These are phyloP conservation scores for Rhodotorula babjevae DNA, from an alignment of 768 basidiomycete species.

Conservation along the genomic window DNA sequence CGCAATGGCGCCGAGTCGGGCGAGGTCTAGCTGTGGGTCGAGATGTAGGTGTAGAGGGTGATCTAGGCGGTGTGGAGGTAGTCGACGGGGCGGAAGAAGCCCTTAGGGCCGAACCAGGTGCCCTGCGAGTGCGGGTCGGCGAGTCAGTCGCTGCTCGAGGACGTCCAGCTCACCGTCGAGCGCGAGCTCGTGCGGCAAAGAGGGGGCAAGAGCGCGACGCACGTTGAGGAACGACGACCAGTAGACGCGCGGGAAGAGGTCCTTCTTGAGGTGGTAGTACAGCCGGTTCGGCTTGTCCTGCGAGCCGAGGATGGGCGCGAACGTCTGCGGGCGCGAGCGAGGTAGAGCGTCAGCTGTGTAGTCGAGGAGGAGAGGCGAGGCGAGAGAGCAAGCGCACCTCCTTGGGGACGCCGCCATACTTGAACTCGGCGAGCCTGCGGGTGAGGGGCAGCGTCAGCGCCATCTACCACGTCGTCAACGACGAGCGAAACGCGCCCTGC, in stretches of 20 bases:
- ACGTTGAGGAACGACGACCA: conserved; percentile 59
- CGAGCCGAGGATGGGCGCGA: conserved; percentile 57
- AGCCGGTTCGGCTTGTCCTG: conserved; percentile 50
- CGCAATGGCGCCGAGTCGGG: too few species aligned
- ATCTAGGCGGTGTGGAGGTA: conserved; percentile 3
- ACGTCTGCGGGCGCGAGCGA: conserved; percentile 50
- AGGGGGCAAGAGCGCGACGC: not conserved
- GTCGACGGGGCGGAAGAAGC: conserved; percentile 14
- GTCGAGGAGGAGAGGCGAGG: not conserved
- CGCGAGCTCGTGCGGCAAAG: not conserved
- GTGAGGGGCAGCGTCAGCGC: not conserved
- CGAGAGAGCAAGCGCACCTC: conserved; percentile 49
- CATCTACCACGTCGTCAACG: not conserved
- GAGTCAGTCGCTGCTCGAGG: too few species aligned
- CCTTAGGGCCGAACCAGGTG: conserved; percentile 30
- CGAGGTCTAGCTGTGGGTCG: too few species aligned
- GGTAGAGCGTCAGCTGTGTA: too few species aligned
- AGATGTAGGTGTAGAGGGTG: too few species aligned
- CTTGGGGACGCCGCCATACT: conserved; percentile 80
- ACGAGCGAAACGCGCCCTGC: too few species aligned
- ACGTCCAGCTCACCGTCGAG: too few species aligned
- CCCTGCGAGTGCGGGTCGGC: conserved; percentile 4
- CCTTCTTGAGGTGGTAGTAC: conserved; percentile 86
- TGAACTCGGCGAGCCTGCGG: conserved; percentile 74
- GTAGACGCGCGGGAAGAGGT: conserved; percentile 69